Base-by-base conservation (phyloP, 805 yeast species). In the Suhomyces sp. region DNA sequence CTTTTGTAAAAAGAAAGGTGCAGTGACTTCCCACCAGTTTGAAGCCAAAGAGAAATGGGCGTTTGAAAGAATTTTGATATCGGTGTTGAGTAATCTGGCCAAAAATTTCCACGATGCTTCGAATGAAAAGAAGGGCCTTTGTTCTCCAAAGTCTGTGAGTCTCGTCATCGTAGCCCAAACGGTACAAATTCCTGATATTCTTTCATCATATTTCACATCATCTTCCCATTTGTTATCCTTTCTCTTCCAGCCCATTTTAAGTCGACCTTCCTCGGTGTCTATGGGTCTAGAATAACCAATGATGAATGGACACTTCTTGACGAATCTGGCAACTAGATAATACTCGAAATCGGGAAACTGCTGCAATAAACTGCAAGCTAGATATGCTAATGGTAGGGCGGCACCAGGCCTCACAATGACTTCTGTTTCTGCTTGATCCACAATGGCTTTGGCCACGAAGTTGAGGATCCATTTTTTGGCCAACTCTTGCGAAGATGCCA, bases 11-110 rank as follows among this genome's bases (percentile, higher is more conserved):
- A 93, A 81, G 42, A 83, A 76, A 7, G 60, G 56, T 0, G 88
- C 92, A 47, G 87, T 77, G 5, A 91, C 83, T 58, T 94, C 98
- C 96, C 97, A 90, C 97, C 97, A 92, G 33, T 87, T 82, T 2
- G 90, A 86, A 4, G 85, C 78, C 1, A 87, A 81, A 0, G 84
- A 76, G 63, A 78, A 92, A 65, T 92, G 96, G 0, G 87, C 80
- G 57, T 89, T 86, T 0, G 83, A 73, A 10, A 91, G 63, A 12
- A 80, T 65, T 0, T 72, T 71, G 2, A 63, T 33, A 1, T 83
- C 79, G 0, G 79, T 71, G 68, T 94, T 91, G 44, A 88, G 73
- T 48, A 83, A 67, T 44, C 97, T 73, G 0, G 97, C 86, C n/a
- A 87, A 58, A 65, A 90, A 79, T 31, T 61, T 71, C 98, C 98